Conservation (phyloP, 371 early-diverging fungal genomes). For the Mortierella sp. region DNA sequence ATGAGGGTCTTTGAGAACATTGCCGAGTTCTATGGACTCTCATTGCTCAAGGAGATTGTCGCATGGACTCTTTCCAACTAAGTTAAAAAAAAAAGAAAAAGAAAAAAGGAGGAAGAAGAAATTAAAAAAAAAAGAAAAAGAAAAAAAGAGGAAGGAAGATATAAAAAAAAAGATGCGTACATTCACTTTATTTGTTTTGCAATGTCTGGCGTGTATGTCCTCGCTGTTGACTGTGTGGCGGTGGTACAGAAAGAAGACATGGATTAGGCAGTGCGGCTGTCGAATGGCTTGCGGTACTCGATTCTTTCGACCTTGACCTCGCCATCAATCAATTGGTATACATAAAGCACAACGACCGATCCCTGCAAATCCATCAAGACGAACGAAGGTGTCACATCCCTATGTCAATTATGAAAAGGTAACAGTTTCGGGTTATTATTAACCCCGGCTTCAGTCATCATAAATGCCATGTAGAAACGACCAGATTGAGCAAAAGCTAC, state of each 20-base stretch:
- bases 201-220: background rate
- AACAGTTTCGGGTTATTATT: background rate
- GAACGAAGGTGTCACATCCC: constrained; percentile 87
- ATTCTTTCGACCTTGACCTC: constrained; percentile 95
- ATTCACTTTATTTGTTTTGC: background rate
- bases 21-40: constrained; percentile 71
- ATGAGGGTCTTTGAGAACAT: constrained; percentile 76
- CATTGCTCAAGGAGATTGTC: constrained; percentile 69
- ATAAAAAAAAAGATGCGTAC: background rate
- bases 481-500: background rate
- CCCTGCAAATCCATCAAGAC: constrained; percentile 95
- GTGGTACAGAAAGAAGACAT: background rate
- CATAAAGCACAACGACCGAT: constrained; percentile 83
- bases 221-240: background rate
- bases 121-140: background rate
- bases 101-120: background rate
- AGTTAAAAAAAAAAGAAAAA: background rate
- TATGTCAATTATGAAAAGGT: constrained; percentile 21
- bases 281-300: constrained; percentile 80
- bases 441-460: background rate
- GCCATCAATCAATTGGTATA: constrained; percentile 91
- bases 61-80: constrained; percentile 61
- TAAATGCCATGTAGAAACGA: background rate
- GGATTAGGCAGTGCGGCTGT: constrained; percentile 43
- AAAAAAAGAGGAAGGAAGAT: background rate